Conservation (phyloP, 2,329 filamentous ascomycete species). For the Sordariomycetes sp. region DNA sequence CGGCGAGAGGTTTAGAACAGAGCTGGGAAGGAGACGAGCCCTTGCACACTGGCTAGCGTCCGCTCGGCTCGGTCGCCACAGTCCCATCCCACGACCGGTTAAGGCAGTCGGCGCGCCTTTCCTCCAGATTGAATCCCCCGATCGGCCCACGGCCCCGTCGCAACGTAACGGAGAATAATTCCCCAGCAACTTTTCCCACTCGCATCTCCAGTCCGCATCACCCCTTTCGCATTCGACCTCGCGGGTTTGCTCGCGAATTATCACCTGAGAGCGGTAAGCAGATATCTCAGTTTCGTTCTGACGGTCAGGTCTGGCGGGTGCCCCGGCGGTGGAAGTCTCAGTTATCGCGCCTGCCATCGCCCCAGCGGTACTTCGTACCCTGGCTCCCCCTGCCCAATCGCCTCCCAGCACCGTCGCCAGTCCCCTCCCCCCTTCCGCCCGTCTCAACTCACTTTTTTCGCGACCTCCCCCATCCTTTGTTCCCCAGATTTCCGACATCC, state of each 20-base stretch:
- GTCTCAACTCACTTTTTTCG: slow-evolving; percentile 1
- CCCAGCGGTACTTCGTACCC: not conserved
- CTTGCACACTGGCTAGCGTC: not conserved
- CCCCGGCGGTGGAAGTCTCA: not conserved
- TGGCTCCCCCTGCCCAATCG: not conserved
- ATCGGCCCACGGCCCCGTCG: not conserved
- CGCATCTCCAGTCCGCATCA: not conserved
- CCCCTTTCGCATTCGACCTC: not conserved
- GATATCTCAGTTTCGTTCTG: not conserved
- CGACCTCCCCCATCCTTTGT: not conserved
- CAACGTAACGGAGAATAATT: not conserved
- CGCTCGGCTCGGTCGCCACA: not conserved
- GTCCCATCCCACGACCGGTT: not conserved
- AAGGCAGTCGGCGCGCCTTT: not conserved
- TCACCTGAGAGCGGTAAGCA: not conserved
- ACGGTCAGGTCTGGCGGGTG: not conserved
- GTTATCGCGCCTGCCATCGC: not conserved
- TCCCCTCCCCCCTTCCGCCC: not conserved
- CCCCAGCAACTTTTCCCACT: not conserved
- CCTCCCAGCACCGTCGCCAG: not conserved
- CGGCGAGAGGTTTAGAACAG: not conserved
- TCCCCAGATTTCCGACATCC: slow-evolving; percentile 5
- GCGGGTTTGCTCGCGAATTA: not conserved
- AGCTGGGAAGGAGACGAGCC: not conserved
- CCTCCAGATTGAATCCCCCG: not conserved